phyloP scores from a whole-genome alignment of 1,284 basidiomycete species.

The Xerocomus cyaneibrunnescens region DNA sequence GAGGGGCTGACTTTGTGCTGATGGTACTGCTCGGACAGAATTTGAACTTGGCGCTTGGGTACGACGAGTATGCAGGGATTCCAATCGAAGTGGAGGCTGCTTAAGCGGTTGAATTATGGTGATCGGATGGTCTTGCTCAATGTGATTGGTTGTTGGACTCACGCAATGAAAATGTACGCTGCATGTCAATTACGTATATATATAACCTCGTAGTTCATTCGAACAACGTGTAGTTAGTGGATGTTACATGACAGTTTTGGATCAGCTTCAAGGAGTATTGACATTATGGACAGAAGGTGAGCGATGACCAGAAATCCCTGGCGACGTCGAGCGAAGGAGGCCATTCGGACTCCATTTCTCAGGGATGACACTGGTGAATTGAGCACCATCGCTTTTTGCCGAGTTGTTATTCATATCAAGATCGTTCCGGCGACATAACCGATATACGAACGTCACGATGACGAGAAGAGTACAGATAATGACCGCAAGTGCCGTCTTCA shows the following conservation, averaged over 20 bases:
- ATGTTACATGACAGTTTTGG: background rate
- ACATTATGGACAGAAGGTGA: no score
- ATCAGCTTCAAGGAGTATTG: background rate
- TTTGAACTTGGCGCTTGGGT: constrained; percentile 91
- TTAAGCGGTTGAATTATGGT: constrained; percentile 3
- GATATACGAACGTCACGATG: constrained; percentile 14
- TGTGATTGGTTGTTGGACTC: background rate
- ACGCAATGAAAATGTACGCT: background rate
- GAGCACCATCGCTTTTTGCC: background rate
- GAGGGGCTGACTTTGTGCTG: background rate
- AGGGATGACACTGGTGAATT: constrained; percentile 10
- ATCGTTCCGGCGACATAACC: constrained; percentile 7
- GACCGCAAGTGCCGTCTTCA: constrained; percentile 20
- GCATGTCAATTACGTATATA: background rate
- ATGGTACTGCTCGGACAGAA: constrained; percentile 75
- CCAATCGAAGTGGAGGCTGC: constrained; percentile 31
- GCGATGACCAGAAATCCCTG: no score
- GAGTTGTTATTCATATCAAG: background rate
- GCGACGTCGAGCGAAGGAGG: no score
- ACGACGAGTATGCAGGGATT: constrained; percentile 89
- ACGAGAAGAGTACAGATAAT: constrained; percentile 24
- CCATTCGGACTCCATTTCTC: background rate
- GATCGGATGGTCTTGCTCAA: background rate
- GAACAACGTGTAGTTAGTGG: background rate
- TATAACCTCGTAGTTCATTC: no score